A percentile compares a stretch with the other conserved stretches of the same genome.
These are phyloP conservation scores for Lasiosphaeris hirsuta DNA, from an alignment of 495 filamentous ascomycete genomes.

Conservation along the genomic window DNA sequence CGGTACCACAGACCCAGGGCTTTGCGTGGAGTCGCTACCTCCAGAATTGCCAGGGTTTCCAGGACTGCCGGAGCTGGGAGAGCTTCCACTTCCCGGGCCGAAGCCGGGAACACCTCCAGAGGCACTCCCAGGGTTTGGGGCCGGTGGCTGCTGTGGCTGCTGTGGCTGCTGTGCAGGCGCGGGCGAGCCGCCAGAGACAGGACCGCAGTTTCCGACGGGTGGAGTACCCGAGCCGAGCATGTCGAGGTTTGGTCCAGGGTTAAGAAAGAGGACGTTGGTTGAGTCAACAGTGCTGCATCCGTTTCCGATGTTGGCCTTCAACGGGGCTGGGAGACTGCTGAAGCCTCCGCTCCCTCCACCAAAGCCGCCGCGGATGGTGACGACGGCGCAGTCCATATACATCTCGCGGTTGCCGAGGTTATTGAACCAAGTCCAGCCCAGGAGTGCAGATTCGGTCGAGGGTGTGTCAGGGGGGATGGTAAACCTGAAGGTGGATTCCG, in stretches of 20 bases:
- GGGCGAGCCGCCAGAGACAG: too few species aligned
- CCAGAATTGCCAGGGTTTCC: too few species aligned
- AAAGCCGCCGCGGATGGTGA: slow-evolving; percentile 40
- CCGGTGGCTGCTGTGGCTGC: too few species aligned
- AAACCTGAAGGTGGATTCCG: slow-evolving; percentile 34
- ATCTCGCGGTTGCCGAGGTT: slow-evolving; percentile 78
- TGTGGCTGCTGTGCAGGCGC: too few species aligned
- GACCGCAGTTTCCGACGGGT: slow-evolving; percentile 3
- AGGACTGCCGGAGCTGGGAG: too few species aligned
- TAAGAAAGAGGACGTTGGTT: slow-evolving; percentile 54
- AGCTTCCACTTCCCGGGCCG: too few species aligned
- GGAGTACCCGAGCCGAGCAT: neutral
- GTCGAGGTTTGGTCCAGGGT: slow-evolving; percentile 57
- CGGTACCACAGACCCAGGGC: neutral
- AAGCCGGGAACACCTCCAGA: too few species aligned
- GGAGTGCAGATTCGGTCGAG: slow-evolving; percentile 54
- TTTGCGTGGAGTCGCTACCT: too few species aligned
- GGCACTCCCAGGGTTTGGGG: too few species aligned
- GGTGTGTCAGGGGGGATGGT: slow-evolving; percentile 54
- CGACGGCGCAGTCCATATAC: slow-evolving; percentile 86
- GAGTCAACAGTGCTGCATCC: slow-evolving; percentile 43
- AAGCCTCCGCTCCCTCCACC: slow-evolving; percentile 20
- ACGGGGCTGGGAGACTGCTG: slow-evolving; percentile 40
- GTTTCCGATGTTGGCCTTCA: slow-evolving; percentile 46
- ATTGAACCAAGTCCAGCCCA: slow-evolving; percentile 93